A percentile compares a stretch with the other conserved stretches of the same genome.
Conservation (phyloP, 1,139 yeast species). For the Pichia cactophila region DNA sequence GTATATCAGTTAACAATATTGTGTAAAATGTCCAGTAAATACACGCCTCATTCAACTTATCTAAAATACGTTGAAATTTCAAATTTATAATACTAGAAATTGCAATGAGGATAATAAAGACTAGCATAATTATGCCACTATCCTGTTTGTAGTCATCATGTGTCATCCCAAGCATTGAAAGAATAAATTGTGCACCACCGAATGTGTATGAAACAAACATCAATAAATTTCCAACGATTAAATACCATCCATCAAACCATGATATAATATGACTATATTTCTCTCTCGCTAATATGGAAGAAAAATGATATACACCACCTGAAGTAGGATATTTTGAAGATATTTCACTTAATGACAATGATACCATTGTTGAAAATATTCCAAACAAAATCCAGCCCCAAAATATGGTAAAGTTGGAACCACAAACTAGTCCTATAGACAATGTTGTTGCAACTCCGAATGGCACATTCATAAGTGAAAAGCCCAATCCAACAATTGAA, state of each 20-base stretch:
- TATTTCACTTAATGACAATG: constrained; percentile 62
- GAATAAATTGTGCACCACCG: constrained; percentile 66
- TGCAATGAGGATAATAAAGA: constrained; percentile 49
- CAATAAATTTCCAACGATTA: constrained; percentile 68
- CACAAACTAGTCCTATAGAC: constrained; percentile 61
- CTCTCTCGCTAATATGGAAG: constrained; percentile 58
- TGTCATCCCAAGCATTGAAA: constrained; percentile 56
- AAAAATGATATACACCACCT: constrained; percentile 68
- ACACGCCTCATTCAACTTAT: constrained; percentile 55
- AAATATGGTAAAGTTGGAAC: constrained; percentile 64
- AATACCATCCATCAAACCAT: constrained; percentile 74
- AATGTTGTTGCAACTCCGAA: constrained; percentile 66
- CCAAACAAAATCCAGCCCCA: constrained; percentile 67
- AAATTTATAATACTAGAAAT: constrained; percentile 57
- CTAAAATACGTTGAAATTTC: constrained; percentile 51
- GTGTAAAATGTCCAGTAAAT: constrained; percentile 70
- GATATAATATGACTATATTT: constrained; percentile 48
- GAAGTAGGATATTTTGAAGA: constrained; percentile 70
- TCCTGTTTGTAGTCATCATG: constrained; percentile 53
- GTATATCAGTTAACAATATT: constrained; percentile 57
- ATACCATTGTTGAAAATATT: constrained; percentile 52
- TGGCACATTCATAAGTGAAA: constrained; percentile 73
- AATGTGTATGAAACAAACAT: constrained; percentile 66
- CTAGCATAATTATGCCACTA: constrained; percentile 45
- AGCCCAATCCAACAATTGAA: constrained; percentile 66